Conservation (phyloP, 805 yeast species). For the Starmerella potacharoeniae region DNA sequence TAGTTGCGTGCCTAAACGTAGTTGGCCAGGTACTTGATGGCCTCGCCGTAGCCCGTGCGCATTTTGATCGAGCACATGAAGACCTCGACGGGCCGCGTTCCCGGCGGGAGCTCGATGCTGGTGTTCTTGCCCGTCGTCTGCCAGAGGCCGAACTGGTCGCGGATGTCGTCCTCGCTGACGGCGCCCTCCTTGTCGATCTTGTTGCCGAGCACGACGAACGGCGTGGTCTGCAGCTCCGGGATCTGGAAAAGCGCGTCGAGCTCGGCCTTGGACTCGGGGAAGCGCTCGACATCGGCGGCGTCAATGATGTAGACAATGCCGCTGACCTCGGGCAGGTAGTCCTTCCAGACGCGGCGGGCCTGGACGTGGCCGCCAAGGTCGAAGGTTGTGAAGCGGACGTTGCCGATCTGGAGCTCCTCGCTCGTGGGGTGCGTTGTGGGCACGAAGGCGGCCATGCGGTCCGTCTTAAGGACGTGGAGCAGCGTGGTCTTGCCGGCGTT, state of each 20-base stretch:
- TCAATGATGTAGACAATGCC: slow-evolving; percentile 95
- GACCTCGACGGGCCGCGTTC: slow-evolving; percentile 83
- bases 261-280: slow-evolving; percentile 89
- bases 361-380: slow-evolving; percentile 98
- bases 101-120: slow-evolving; percentile 46
- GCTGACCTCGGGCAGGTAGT: slow-evolving; percentile 97
- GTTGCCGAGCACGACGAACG: slow-evolving; percentile 89
- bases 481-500: slow-evolving; percentile 96
- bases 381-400: slow-evolving; percentile 92
- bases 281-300: slow-evolving; percentile 92
- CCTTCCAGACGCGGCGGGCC: slow-evolving; percentile 99
- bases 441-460: slow-evolving; percentile 92
- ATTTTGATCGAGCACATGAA: slow-evolving; percentile 96
- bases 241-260: slow-evolving; percentile 85
- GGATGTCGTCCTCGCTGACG: slow-evolving; percentile 86
- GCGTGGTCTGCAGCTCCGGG: slow-evolving; percentile 81
- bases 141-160: slow-evolving; percentile 77
- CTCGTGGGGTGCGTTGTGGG: slow-evolving; percentile 98
- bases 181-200: slow-evolving; percentile 92
- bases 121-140: slow-evolving; percentile 85
- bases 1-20: slow-evolving; percentile 44
- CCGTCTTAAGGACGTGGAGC: slow-evolving; percentile 79
- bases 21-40: slow-evolving; percentile 96
- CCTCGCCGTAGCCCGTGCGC: slow-evolving; percentile 98
- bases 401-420: slow-evolving; percentile 94